Evolutionary conservation across 1,284 basidiomycete genomes (phyloP).

Genomic region (Fistulina hepatica): DNA sequence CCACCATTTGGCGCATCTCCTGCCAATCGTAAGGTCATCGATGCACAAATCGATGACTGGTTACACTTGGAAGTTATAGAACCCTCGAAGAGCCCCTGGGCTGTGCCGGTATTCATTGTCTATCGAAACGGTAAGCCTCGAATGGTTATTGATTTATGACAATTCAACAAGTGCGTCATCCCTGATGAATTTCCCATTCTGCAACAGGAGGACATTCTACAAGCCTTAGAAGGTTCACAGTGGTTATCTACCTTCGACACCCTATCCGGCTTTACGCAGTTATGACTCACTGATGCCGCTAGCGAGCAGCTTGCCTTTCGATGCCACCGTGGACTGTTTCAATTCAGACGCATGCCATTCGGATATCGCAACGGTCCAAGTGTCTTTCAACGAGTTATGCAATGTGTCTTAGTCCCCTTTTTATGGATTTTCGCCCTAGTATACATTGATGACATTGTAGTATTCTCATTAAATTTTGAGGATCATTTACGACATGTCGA

Average conservation of each 20-base stretch:
- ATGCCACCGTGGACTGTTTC: conserved; percentile 23
- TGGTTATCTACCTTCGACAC: conserved; percentile 13
- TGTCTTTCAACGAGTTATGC: conserved; percentile 26
- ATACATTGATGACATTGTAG: background rate
- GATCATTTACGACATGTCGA: conserved; percentile 25
- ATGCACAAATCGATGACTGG: conserved; percentile 3
- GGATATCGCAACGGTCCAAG: conserved; percentile 24
- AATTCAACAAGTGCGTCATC: conserved; percentile 17
- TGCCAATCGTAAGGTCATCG: conserved; percentile 19
- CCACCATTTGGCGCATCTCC: conserved; percentile 19
- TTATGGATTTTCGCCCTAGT: conserved; percentile 19
- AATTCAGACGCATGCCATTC: conserved; percentile 27
- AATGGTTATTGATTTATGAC: conserved; percentile 19
- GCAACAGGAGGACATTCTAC: conserved; percentile 18
- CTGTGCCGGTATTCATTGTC: background rate
- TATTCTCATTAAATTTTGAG: conserved; percentile 13
- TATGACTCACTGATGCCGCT: conserved; percentile 2
- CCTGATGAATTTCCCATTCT: conserved; percentile 22
- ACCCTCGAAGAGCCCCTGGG: background rate
- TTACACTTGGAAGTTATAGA: background rate
- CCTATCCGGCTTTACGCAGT: conserved; percentile 9
- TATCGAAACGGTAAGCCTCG: conserved; percentile 6
- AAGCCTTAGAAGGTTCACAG: conserved; percentile 16
- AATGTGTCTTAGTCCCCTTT: conserved; percentile 20
- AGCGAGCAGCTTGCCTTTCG: conserved; percentile 22